Evolutionary conservation across 1,284 basidiomycete species (phyloP), one percentile per base, ranked within the genome.

Genomic region (Cutaneotrichosporon cutaneum): DNA sequence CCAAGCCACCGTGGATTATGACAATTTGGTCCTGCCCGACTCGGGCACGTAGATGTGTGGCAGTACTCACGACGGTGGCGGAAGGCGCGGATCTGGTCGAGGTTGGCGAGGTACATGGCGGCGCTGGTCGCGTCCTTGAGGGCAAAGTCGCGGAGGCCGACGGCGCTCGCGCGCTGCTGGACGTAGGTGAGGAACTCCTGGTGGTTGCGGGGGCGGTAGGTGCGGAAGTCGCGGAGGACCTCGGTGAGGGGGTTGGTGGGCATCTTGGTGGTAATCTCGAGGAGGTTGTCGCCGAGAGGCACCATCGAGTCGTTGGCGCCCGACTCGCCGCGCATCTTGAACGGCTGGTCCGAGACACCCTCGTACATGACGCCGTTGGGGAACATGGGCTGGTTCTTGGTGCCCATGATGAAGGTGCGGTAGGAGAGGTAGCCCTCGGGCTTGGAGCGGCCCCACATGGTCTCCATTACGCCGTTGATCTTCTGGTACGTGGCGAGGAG

Each of bases 281-380:
- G 64, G n/a, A 66, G 64, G 61, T 66, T 66, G 59, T 66, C 64
- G 27, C 64, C 64, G 45, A 66, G 61, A 3, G 64, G 64, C 2
- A 66, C 61, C 64, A 66, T 66, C 42, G 61, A 63, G 64, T 66
- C 64, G 64, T 66, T 66, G 48, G 64, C 64, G 4, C 64, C 64
- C 4, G 61, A 63, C 61, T 66, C 64, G 59, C 64, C 64, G 21
- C 64, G 64, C 59, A 66, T 60, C 56, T 61, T 58, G 59, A 61
- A 63, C 27, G 64, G 64, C 64, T 66, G 42, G 47, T 62, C 57
- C 18, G 58, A 60, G n/a, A 66, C 64, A 26, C 64, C 64, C 61
- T 66, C 64, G 59, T 66, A 66, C 14, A 66, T 47, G 33, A 66
- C 64, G 8, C 64, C 64, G 53, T 61, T 30, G 21, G 64, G 64